phyloP scores from a whole-genome alignment of 164 flowering plant species.

The Nymphaea thermarum region DNA sequence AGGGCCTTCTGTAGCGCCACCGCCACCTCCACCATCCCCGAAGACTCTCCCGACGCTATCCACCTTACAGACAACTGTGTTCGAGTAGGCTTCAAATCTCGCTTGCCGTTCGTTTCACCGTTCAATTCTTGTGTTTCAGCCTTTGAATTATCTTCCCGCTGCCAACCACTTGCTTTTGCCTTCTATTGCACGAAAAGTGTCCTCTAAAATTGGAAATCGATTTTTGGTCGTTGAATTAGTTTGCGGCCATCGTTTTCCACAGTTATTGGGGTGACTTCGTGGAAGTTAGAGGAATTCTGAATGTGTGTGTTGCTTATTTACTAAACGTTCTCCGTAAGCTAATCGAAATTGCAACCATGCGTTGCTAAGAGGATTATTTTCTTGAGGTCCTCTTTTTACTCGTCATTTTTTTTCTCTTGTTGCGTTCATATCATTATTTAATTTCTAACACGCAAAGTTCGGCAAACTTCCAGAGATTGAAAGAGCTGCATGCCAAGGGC shows the following conservation, averaged over 20 bases:
- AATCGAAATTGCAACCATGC: neutral
- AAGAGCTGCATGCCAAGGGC: slow-evolving; percentile 65
- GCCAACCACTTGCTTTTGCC: no score
- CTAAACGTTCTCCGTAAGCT: neutral
- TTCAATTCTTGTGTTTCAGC: no score
- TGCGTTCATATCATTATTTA: neutral
- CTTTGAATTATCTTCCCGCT: no score
- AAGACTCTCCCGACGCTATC: slow-evolving; percentile 3
- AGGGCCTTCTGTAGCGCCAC: neutral
- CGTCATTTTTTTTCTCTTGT: neutral
- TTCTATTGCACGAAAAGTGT: no score
- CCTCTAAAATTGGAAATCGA: no score
- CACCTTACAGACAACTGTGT: slow-evolving; percentile 21
- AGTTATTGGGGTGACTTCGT: no score
- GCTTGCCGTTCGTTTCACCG: no score
- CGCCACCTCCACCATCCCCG: slow-evolving; percentile 1
- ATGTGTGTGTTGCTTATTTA: neutral
- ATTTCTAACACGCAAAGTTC: neutral
- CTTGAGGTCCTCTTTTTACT: neutral
- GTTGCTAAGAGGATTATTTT: neutral
- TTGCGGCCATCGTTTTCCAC: no score
- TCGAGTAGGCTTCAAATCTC: slow-evolving; percentile 4
- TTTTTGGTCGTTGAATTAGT: no score
- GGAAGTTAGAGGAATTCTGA: neutral
- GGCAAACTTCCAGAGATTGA: slow-evolving; percentile 54